A percentile compares a stretch with the other conserved stretches of the same genome.
Conservation (phyloP, 768 basidiomycete genomes). For the Tubosaeta brunneosetosa region DNA sequence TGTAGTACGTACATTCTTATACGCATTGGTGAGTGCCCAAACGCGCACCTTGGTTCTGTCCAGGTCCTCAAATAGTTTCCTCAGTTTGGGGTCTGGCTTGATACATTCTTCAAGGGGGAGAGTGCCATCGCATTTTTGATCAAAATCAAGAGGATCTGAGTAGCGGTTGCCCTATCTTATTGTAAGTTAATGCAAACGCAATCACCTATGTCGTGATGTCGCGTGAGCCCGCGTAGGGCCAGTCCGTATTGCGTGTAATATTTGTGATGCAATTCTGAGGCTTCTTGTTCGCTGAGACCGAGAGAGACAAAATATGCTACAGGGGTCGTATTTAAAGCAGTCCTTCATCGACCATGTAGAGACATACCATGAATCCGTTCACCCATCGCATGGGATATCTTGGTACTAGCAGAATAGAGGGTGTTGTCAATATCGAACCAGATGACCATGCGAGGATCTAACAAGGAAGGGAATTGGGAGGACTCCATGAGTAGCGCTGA, state of each 20-base stretch:
- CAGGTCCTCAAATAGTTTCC: constrained; percentile 71
- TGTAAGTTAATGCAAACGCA: not conserved
- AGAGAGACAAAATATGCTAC: constrained; percentile 71
- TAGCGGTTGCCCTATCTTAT: not conserved
- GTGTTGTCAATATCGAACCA: constrained; percentile 91
- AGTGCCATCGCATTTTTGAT: constrained; percentile 77
- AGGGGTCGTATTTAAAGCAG: not conserved
- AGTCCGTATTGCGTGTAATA: constrained; percentile 84
- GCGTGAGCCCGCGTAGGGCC: constrained; percentile 71
- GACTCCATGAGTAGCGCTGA: not conserved
- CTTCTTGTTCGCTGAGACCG: constrained; percentile 64
- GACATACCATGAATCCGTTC: constrained; percentile 66
- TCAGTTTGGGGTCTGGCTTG: constrained; percentile 53
- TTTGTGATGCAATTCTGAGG: constrained; percentile 59
- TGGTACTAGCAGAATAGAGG: constrained; percentile 71
- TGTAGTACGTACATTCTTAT: constrained; percentile 52
- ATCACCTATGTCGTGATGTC: constrained; percentile 71
- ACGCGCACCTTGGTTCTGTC: constrained; percentile 73
- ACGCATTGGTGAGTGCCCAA: constrained; percentile 87
- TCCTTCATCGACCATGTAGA: not conserved
- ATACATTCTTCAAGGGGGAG: constrained; percentile 81
- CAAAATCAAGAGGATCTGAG: constrained; percentile 78
- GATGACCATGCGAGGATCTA: constrained; percentile 58
- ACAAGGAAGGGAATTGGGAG: constrained; percentile 1
- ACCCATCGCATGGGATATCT: constrained; percentile 77